phyloP scores from a whole-genome alignment of 2,329 filamentous ascomycete species.

The Colletotrichum simmondsii region DNA sequence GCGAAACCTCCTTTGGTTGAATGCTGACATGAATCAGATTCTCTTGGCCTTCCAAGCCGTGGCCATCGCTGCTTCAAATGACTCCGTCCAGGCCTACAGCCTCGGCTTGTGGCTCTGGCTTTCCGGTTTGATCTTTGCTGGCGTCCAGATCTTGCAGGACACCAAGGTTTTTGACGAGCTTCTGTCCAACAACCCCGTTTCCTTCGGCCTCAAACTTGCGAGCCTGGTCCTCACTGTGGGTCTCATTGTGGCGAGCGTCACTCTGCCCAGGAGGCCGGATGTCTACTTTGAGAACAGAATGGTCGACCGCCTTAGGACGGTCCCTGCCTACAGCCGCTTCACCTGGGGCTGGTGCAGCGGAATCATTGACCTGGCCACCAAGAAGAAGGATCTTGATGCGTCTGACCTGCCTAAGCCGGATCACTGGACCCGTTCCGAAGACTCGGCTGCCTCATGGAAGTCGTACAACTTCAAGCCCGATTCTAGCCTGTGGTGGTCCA shows the following conservation, averaged over 20 bases:
- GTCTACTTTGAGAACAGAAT: slow-evolving; percentile 68
- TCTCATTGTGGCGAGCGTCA: slow-evolving; percentile 60
- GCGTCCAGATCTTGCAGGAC: slow-evolving; percentile 57
- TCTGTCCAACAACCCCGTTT: slow-evolving; percentile 43
- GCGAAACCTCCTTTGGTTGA: neutral
- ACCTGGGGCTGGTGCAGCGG: slow-evolving; percentile 73
- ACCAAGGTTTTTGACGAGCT: slow-evolving; percentile 48
- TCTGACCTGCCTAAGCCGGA: slow-evolving; percentile 72
- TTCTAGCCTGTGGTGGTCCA: slow-evolving; percentile 64
- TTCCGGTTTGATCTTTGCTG: slow-evolving; percentile 57
- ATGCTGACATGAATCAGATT: slow-evolving; percentile 13
- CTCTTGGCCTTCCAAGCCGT: slow-evolving; percentile 63
- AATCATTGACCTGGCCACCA: slow-evolving; percentile 64
- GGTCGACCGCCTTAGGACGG: slow-evolving; percentile 73
- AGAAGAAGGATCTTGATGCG: slow-evolving; percentile 70
- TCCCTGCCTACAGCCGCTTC: slow-evolving; percentile 69
- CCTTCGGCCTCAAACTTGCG: slow-evolving; percentile 58
- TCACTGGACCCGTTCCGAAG: slow-evolving; percentile 62
- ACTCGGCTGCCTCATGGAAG: slow-evolving; percentile 62
- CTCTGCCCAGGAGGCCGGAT: slow-evolving; percentile 74
- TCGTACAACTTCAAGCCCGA: slow-evolving; percentile 52
- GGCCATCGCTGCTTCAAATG: slow-evolving; percentile 59
- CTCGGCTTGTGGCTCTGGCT: slow-evolving; percentile 63
- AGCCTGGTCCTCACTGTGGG: slow-evolving; percentile 58
- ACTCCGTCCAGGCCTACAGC: slow-evolving; percentile 62